Base-by-base conservation (phyloP, 2,329 filamentous ascomycete genomes). In the Trichoderma sp. region DNA sequence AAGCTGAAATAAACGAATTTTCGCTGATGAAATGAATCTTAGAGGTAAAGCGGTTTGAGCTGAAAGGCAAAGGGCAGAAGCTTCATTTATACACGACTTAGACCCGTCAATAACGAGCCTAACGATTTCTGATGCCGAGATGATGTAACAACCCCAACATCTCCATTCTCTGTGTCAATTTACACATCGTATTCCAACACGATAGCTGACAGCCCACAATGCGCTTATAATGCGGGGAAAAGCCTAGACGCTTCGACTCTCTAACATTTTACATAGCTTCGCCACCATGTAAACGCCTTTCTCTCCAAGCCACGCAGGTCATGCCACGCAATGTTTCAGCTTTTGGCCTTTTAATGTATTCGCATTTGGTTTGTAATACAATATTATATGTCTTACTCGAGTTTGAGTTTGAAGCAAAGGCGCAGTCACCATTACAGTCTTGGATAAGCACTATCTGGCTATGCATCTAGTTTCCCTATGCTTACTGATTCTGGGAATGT, bases 91-190 rank as follows among this genome's bases (percentile, higher is more conserved):
- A 53, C 34, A 32, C 14, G 9, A 36, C 18, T 21, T 32, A 43
- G 14, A 36, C 24, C 14, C 26, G 15, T 30, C 12, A 30, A 24
- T 34, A 24, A 34, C 24, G 4, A 4, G 18, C 3, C 36, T 26
- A 61, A 14, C 67, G 18, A 36, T 60, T 34, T 34, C 39, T 62
- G 28, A 62, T 26, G 43, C 4, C 12, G 36, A 62, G 39, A 70
- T 70, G 53, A 70, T 70, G 57, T 36, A 70, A 62, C 57, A 70
- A 53, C 57, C 12, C 28, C 57, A 61, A 53, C n/a, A 34, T 32
- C 24, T 6, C 11, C 36, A 24, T 28, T 51, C 28, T 53, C 9
- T n/a, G 21, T 9, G 12, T 14, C 11, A 26, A 26, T 24, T 15
- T 2, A 53, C n/a, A 3, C 34, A 24, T 34, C n/a, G 6, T 1